Conservation (phyloP, 2,329 filamentous ascomycete genomes). For the Xylaria digitata region DNA sequence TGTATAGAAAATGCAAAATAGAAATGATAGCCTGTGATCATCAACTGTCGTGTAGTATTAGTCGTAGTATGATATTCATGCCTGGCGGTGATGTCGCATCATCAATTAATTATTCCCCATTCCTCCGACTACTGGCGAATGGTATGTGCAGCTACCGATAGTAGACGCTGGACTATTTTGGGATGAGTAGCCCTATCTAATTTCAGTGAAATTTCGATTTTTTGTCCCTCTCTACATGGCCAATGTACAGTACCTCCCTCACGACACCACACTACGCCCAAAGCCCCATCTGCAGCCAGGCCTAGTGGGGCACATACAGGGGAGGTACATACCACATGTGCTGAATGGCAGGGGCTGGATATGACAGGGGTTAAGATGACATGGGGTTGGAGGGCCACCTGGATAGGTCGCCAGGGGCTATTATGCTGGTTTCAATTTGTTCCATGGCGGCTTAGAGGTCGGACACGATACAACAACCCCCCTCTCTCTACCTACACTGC, state of each 20-base stretch:
- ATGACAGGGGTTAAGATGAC: conserved; percentile 26
- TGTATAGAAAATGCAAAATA: neutral
- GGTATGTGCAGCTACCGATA: conserved; percentile 24
- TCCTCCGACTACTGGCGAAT: conserved; percentile 26
- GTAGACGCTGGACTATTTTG: conserved; percentile 42
- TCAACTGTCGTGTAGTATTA: neutral
- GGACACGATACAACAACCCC: conserved; percentile 28
- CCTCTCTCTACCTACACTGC: neutral
- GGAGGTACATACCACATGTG: conserved; percentile 33
- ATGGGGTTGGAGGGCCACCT: conserved; percentile 36
- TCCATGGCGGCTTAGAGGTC: conserved; percentile 35
- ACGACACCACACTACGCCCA: too few species aligned
- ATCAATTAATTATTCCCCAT: conserved; percentile 20
- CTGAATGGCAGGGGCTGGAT: conserved; percentile 34
- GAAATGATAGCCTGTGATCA: conserved; percentile 1
- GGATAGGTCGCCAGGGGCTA: conserved; percentile 41
- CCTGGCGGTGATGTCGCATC: conserved; percentile 6
- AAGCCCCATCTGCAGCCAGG: conserved; percentile 18
- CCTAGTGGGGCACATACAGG: conserved; percentile 11
- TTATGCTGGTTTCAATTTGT: conserved; percentile 52
- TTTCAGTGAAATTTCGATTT: conserved; percentile 46
- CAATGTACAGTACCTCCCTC: conserved; percentile 46
- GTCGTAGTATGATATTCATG: conserved; percentile 13
- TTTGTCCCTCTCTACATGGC: conserved; percentile 39
- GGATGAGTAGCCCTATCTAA: conserved; percentile 44